Base-by-base conservation (phyloP, 306 rosid species). In the Crotalaria pallida region DNA sequence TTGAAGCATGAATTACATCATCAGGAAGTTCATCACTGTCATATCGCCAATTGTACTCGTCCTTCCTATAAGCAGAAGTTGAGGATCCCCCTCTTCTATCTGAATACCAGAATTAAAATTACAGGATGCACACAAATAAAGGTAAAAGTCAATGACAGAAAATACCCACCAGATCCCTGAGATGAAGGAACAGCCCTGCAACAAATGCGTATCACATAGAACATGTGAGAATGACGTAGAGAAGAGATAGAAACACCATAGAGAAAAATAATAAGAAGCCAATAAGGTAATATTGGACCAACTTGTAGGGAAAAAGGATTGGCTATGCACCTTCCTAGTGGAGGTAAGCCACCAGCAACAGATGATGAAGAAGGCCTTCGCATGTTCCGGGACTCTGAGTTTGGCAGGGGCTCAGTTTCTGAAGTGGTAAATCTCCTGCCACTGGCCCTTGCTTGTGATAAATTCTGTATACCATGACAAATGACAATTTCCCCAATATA, bases 1-100 rank as follows among this genome's bases (percentile, higher is more conserved):
- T 74, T 19, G 99, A 94, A 10, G 97, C 89, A 83, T 88, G 93
- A 60, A 87, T 79, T 76, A 94, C 88, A 63, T 91, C 95, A 27
- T 95, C 97, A 0, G 96, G 79, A 81, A 84, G 88, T 58, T 95
- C 97, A 52, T 89, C 97, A 61, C 74, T 80, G 77, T 95, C 96
- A 48, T 89, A 95, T 74, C 97, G 89, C 96, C 97, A 91, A 72
- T 83, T 95, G 89, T 95, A 84, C 40, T 91, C 99, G 47, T 95
- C 99, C 85, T 87, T 95, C 84, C 96, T 83, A 64, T 91, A 88
- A 59, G 88, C 76, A 59, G 97, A 85, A 81, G 71, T 59, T 38
- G 97, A 95, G 27, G 97, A 82, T 51, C 99, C 97, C 75, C 91
- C 97, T 84, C 97, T 91, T 67, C 99, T 85, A 84, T 95, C 97